A percentile compares a stretch with the other conserved stretches of the same genome.
phyloP scores from a whole-genome alignment of 371 early-diverging fungal species.

The Mucor velutinosus region DNA sequence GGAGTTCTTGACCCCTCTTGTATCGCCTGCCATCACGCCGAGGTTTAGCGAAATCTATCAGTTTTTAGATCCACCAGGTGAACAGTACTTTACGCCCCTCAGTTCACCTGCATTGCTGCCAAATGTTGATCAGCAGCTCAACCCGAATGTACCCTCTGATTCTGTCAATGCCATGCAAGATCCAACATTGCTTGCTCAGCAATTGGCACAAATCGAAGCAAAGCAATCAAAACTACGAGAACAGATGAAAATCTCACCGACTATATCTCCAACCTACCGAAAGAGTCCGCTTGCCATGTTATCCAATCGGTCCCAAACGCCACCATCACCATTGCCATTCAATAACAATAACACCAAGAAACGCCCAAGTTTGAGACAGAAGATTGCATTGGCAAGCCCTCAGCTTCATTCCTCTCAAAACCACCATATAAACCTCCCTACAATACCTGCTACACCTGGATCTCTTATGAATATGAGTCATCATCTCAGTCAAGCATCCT shows the following conservation, averaged over 20 bases:
- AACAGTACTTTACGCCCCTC: constrained; percentile 58
- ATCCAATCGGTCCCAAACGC: constrained; percentile 3
- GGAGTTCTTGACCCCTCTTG: constrained; percentile 56
- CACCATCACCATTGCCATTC: constrained; percentile 12
- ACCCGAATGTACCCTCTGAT: not conserved
- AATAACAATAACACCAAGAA: not conserved
- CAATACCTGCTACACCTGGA: constrained; percentile 54
- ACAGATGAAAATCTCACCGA: constrained; percentile 9
- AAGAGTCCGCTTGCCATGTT: constrained; percentile 10
- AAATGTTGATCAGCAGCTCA: not conserved
- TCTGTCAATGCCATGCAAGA: not conserved
- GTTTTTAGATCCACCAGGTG: constrained; percentile 21
- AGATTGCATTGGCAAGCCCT: constrained; percentile 11
- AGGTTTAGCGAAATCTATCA: constrained; percentile 32
- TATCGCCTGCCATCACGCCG: constrained; percentile 67
- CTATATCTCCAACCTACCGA: constrained; percentile 7
- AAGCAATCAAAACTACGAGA: constrained; percentile 15
- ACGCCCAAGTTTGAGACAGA: constrained; percentile 7
- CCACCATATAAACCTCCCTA: not conserved
- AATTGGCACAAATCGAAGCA: constrained; percentile 15
- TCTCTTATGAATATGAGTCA: constrained; percentile 52
- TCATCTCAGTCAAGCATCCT: not conserved
- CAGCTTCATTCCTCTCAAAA: constrained; percentile 8
- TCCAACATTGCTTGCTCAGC: constrained; percentile 3
- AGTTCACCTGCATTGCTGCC: constrained; percentile 47